A percentile compares a stretch with the other conserved stretches of the same genome.
These are phyloP conservation scores for Populus davidiana DNA, from an alignment of 345 rosid species.

Conservation along the genomic window DNA sequence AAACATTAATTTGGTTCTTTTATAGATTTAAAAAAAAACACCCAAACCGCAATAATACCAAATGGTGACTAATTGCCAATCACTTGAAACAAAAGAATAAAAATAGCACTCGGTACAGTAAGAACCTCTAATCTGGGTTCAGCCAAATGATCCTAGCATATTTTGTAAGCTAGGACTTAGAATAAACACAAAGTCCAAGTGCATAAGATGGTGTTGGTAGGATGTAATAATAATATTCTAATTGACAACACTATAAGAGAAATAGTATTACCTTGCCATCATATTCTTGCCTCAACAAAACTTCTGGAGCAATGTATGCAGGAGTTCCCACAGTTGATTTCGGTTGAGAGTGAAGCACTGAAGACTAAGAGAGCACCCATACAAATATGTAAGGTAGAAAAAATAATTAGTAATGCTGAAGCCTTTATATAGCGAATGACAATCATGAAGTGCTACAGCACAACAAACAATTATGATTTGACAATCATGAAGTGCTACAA, in stretches of 20 bases:
- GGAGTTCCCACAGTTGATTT: conserved; percentile 38
- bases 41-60: too few relatives aligned
- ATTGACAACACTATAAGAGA: not conserved
- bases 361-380: conserved; percentile 22
- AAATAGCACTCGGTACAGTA: not conserved
- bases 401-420: not conserved
- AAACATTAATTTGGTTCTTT: too few relatives aligned
- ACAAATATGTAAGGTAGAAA: not conserved
- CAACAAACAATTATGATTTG: not conserved
- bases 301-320: conserved; percentile 38
- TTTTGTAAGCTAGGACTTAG: too few relatives aligned
- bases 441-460: not conserved
- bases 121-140: not conserved
- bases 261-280: conserved; percentile 32
- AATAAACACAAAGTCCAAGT: not conserved
- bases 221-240: not conserved
- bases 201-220: not conserved
- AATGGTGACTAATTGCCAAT: not conserved
- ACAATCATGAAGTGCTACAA: not conserved
- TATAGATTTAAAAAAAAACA: too few relatives aligned
- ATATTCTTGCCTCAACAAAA: conserved; percentile 27
- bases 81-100: not conserved
- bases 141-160: not conserved
- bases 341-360: conserved; percentile 37
- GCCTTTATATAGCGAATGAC: not conserved